Evolutionary conservation across 1,139 yeast species (phyloP).

Genomic region (Blastobotrys elegans): DNA sequence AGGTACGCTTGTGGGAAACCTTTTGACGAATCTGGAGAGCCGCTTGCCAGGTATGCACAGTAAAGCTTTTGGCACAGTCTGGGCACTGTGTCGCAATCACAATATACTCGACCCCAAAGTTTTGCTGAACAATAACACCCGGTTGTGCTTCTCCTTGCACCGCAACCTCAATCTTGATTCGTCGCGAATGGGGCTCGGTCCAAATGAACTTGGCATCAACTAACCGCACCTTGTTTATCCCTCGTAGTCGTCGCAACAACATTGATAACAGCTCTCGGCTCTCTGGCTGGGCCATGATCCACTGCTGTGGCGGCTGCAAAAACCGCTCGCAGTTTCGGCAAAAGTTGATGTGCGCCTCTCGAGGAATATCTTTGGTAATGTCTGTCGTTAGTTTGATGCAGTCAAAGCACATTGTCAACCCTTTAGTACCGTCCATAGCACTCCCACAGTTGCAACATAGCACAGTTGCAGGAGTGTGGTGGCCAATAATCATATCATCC

Average conservation of each 20-base stretch:
- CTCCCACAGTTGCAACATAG: constrained; percentile 98
- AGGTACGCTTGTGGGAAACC: constrained; percentile 94
- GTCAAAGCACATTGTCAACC: constrained; percentile 95
- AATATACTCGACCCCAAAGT: constrained; percentile 90
- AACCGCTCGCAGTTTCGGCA: constrained; percentile 97
- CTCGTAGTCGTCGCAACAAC: constrained; percentile 82
- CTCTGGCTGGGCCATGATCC: constrained; percentile 89
- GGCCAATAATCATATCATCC: constrained; percentile 3
- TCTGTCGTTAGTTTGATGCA: constrained; percentile 93
- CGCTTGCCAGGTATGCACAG: constrained; percentile 97
- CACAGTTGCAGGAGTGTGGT: constrained; percentile 47
- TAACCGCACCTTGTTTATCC: constrained; percentile 79
- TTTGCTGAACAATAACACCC: constrained; percentile 88
- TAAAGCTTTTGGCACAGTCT: constrained; percentile 95
- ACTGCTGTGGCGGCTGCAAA: constrained; percentile 89
- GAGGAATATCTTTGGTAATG: constrained; percentile 91
- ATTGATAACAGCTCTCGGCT: constrained; percentile 88
- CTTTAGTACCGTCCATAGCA: constrained; percentile 92
- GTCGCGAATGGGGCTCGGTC: constrained; percentile 99
- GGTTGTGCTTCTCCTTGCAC: constrained; percentile 88
- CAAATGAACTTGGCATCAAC: constrained; percentile 94
- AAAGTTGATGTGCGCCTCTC: constrained; percentile 88
- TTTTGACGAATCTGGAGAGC: constrained; percentile 96
- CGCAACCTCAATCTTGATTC: constrained; percentile 83
- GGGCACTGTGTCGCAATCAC: constrained; percentile 98